These are phyloP conservation scores for Botrytis sinoallii DNA, from an alignment of 2,329 filamentous ascomycete genomes.

Conservation along the genomic window DNA sequence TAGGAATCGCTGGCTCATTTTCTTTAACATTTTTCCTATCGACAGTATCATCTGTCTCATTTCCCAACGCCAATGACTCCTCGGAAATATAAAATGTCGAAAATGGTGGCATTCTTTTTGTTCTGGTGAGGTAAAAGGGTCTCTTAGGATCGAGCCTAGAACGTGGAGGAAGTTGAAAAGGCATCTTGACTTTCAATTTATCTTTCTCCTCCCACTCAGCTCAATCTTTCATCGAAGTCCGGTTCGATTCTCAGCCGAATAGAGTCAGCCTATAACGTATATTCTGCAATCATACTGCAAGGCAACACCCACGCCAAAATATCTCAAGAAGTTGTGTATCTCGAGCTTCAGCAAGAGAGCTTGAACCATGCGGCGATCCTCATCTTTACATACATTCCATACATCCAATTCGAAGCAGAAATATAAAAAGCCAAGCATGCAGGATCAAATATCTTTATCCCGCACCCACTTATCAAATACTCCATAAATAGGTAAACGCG, in stretches of 20 bases:
- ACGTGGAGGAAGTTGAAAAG: constrained; percentile 8
- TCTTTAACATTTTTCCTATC: neutral
- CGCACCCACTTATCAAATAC: neutral
- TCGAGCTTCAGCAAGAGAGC: neutral
- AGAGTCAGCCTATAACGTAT: neutral
- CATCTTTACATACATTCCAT: constrained; percentile 12
- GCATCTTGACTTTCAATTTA: constrained; percentile 8
- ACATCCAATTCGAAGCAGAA: neutral
- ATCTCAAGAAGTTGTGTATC: neutral
- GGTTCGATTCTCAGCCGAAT: constrained; percentile 6
- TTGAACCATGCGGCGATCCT: constrained; percentile 14
- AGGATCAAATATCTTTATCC: neutral
- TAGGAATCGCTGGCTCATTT: neutral
- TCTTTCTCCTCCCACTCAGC: neutral
- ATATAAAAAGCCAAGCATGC: neutral
- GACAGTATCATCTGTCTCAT: constrained; percentile 1
- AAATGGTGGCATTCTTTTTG: constrained; percentile 5
- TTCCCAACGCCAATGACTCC: neutral
- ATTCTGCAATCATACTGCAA: neutral
- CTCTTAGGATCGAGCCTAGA: constrained; percentile 5
- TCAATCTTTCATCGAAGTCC: neutral
- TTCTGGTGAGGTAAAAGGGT: constrained; percentile 5
- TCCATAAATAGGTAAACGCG: neutral
- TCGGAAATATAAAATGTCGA: constrained; percentile 17
- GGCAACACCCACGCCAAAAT: neutral